Evolutionary conservation across 2,329 filamentous ascomycete genomes (phyloP), one percentile per base, ranked within the genome.

Genomic region (Rutstroemia sp.): DNA sequence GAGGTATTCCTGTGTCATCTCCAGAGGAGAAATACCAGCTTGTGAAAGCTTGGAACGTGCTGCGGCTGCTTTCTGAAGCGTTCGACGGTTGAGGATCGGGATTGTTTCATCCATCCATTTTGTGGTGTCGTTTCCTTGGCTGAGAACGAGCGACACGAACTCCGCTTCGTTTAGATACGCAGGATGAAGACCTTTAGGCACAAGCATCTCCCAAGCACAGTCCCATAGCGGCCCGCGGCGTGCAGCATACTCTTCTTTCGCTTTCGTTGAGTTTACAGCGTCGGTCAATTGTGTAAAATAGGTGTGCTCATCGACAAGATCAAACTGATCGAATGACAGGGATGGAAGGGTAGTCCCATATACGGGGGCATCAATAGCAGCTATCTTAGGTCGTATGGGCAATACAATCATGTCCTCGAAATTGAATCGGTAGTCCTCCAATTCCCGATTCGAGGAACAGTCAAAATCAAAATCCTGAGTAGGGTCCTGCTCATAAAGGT

Each of bases 1-100:
- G 7, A 61, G 25, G 17, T 56, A 54, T 44, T 45, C 34, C 37
- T 54, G 39, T 4, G 42, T 54, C 34, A 61, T 17, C 25, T 60
- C 56, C 9, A 54, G 52, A 23, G 58, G 59, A 34, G 59, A 56
- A 14, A 61, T 60, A 9, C 59, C 59, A 17, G 58, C 55, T 3
- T 38, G 21, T 16, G 48, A 16, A 9, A 61, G 48, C n/a, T 48
- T 57, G 16, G 54, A 38, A 5, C 59, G 48, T 49, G 56, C 58
- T 38, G 23, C 34, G 3, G 47, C 37, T 12, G 55, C 55, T 42
- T 52, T 51, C 19, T 56, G 44, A 19, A 60, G 46, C 46, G 59
- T 48, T 25, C 57, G 51, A 19, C 57, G 42, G 7, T 51, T 52
- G 6, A 61, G 23, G 5, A 37, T 23, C 8, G 45, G 46, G 17